Conservation (phyloP, 192 early-diverging fungal genomes). For the Mortierella antarctica region DNA sequence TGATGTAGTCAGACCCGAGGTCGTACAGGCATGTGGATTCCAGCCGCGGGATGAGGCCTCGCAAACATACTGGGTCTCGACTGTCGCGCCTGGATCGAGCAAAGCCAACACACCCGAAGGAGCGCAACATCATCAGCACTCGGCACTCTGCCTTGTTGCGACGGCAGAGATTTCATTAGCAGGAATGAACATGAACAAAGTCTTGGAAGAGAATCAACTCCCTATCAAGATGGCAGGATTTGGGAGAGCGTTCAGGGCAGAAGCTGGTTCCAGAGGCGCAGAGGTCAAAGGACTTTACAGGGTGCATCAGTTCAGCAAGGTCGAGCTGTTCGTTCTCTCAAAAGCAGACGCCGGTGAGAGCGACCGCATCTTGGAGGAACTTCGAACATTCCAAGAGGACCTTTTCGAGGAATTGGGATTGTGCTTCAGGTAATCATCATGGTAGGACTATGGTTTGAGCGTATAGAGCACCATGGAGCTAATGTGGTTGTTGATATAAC, state of each 20-base stretch:
- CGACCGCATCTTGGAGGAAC: slow-evolving; percentile 74
- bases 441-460: too few species aligned
- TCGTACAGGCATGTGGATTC: slow-evolving; percentile 92
- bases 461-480: not conserved
- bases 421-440: slow-evolving; percentile 66
- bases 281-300: slow-evolving; percentile 92
- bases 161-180: slow-evolving; percentile 95
- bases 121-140: slow-evolving; percentile 39
- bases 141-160: slow-evolving; percentile 80
- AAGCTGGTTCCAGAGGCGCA: slow-evolving; percentile 85
- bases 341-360: slow-evolving; percentile 64
- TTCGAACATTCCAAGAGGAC: slow-evolving; percentile 76
- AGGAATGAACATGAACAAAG: slow-evolving; percentile 80
- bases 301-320: slow-evolving; percentile 95
- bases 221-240: slow-evolving; percentile 83
- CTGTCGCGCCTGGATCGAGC: slow-evolving; percentile 41
- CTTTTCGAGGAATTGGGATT: slow-evolving; percentile 85
- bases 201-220: slow-evolving; percentile 66
- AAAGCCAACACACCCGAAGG: slow-evolving; percentile 6
- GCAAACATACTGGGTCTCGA: slow-evolving; percentile 86
- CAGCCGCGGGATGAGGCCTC: slow-evolving; percentile 80
- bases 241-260: slow-evolving; percentile 90
- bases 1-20: slow-evolving; percentile 81
- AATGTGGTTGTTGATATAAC: not conserved
- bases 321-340: slow-evolving; percentile 87